Percentiles rank a stretch among this genome's conserved stretches.
Conservation (phyloP, 768 basidiomycete genomes). For the Rickenella mellea region DNA sequence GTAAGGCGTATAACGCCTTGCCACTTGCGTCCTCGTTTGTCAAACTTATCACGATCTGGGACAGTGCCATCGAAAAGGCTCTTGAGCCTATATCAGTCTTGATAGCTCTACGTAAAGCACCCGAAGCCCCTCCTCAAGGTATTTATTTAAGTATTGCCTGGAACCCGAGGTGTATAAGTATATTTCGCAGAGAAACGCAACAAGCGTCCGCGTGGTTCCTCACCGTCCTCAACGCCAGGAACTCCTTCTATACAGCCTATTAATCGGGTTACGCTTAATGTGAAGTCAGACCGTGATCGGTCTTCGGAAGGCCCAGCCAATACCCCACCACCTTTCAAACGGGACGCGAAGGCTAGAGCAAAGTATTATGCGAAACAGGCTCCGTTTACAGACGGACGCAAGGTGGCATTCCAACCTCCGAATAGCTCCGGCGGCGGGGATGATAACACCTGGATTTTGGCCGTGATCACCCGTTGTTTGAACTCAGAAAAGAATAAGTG, state of each 20-base stretch:
- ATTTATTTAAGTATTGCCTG: conserved; percentile 8
- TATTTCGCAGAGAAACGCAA: conserved; percentile 55
- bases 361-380: conserved; percentile 53
- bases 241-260: conserved; percentile 3
- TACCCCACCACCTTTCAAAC: conserved; percentile 32
- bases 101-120: conserved; percentile 64
- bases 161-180: background rate
- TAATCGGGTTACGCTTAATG: conserved; percentile 1
- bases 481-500: conserved; percentile 24
- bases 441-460: conserved; percentile 66
- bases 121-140: conserved; percentile 55
- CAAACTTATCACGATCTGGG: conserved; percentile 1
- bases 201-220: conserved; percentile 65
- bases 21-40: conserved; percentile 1
- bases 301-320: background rate
- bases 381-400: conserved; percentile 63
- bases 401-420: conserved; percentile 74
- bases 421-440: conserved; percentile 41
- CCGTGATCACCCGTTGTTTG: conserved; percentile 61
- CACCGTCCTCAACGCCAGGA: conserved; percentile 49
- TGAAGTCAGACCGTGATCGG: conserved; percentile 3
- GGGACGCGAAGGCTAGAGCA: conserved; percentile 59
- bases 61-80: conserved; percentile 62
- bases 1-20: conserved; percentile 29
- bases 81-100: conserved; percentile 62